Evolutionary conservation across 2,329 filamentous ascomycete species (phyloP), one percentile per base, ranked within the genome.

Genomic region (Zopfia rhizophila): DNA sequence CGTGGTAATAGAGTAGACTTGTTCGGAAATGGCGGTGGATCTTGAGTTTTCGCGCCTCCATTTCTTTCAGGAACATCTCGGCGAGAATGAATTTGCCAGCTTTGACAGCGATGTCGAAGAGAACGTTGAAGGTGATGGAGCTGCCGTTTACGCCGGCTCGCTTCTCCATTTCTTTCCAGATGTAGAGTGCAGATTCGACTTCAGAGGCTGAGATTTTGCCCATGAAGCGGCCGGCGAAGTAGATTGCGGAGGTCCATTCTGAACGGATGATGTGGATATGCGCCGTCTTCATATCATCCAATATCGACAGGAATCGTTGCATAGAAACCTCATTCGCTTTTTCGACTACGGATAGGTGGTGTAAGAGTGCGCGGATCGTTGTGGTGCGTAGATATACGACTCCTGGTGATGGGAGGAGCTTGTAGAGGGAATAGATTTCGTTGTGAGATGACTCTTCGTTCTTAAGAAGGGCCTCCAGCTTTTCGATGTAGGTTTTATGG

Each of bases 131-230:
- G 0, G 93, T 96, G n/a, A 91, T 87, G 36, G 84, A 80, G 58
- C 88, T 89, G 24, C 82, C 86, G 56, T 75, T 74, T 11, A 91
- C 70, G 1, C 82, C 81, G 2, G 86, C 85, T 4, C 84, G 75
- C 33, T 82, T 79, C 70, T 99, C 94, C 91, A 97, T 97, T 60
- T 94, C 86, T 55, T 83, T 85, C 92, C 93, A 99, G 17, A 95
- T 72, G 35, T 84, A 82, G 32, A 99, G 77, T 0, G 90, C 86
- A 4, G 84, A 81, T 69, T 89, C 77, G 30, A 90, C 71, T 67
- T 91, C 81, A 28, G 80, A 62, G 31, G 81, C 77, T 32, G 83
- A 79, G 27, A 85, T 77, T 8, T 64, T 76, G 7, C 82, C 77
- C 53, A 87, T 84, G 58, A 89, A 91, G 45, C 87, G 85, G 25